phyloP scores from a whole-genome alignment of 441 rosid species.

The Populus trichocarpa region DNA sequence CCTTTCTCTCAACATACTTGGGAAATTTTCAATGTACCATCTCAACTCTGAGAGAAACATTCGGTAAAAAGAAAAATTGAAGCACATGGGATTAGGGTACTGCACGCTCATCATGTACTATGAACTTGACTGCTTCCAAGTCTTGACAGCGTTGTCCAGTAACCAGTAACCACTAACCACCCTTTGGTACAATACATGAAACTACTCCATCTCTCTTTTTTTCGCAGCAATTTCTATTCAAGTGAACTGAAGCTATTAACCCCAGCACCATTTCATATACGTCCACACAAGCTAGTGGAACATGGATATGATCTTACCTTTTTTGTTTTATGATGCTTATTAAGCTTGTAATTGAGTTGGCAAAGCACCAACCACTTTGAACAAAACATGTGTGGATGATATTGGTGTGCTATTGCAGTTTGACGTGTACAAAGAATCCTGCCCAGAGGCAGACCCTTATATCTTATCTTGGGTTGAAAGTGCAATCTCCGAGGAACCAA shows the following conservation, averaged over 20 bases:
- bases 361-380: constrained; percentile 20
- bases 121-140: constrained; percentile 28
- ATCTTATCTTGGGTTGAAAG: constrained; percentile 52
- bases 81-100: constrained; percentile 38
- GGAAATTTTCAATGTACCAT: not conserved
- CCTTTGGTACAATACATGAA: not conserved
- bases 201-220: constrained; percentile 6
- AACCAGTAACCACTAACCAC: constrained; percentile 24
- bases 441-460: constrained; percentile 69
- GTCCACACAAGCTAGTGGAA: not conserved
- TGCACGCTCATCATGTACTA: not conserved
- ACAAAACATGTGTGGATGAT: constrained; percentile 50
- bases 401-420: constrained; percentile 44
- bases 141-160: constrained; percentile 18
- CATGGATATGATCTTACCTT: constrained; percentile 18
- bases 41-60: not conserved
- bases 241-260: not conserved
- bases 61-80: not conserved
- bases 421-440: constrained; percentile 39
- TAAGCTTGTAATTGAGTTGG: constrained; percentile 19
- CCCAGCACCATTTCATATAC: not conserved
- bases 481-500: constrained; percentile 57
- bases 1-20: not conserved
- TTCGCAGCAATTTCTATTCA: constrained; percentile 8
- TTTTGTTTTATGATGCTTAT: constrained; percentile 23